Conservation (phyloP, 352 stramenopile genomes). For the Blastocystis sp. region DNA sequence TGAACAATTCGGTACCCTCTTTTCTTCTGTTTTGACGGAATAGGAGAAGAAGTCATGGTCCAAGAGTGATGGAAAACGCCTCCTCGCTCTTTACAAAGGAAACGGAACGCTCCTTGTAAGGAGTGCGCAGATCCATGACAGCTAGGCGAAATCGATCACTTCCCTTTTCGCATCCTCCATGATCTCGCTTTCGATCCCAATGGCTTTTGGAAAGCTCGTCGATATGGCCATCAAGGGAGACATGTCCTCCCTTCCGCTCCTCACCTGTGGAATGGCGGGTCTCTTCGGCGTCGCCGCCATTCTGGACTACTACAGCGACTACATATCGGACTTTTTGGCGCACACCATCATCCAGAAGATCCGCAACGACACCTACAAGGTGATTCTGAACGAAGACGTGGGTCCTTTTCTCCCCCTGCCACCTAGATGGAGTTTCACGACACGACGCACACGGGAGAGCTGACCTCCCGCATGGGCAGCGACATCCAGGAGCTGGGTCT, state of each 20-base stretch:
- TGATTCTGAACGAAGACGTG: constrained; percentile 51
- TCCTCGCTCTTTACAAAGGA: constrained; percentile 41
- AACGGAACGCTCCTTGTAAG: constrained; percentile 17
- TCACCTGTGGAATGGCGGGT: constrained; percentile 35
- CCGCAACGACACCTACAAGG: constrained; percentile 49
- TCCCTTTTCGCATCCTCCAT: constrained; percentile 45
- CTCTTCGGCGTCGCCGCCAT: constrained; percentile 28
- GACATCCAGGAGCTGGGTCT: constrained; percentile 46
- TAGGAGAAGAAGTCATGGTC: constrained; percentile 22
- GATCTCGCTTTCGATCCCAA: constrained; percentile 31
- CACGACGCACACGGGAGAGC: constrained; percentile 41
- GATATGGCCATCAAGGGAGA: constrained; percentile 47
- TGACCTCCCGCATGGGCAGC: constrained; percentile 42
- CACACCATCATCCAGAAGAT: constrained; percentile 54
- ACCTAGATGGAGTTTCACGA: constrained; percentile 45
- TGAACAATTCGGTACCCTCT: not conserved
- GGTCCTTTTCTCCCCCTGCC: no score
- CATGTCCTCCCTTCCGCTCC: constrained; percentile 26
- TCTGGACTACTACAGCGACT: constrained; percentile 53
- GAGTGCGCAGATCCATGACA: not conserved
- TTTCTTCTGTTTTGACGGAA: not conserved
- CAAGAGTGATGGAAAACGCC: constrained; percentile 14
- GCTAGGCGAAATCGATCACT: constrained; percentile 33
- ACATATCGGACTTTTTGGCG: constrained; percentile 55
- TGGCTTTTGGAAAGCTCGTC: constrained; percentile 45